Evolutionary conservation across 768 basidiomycete genomes (phyloP).

Genomic region (Gelatoporia subvermispora): DNA sequence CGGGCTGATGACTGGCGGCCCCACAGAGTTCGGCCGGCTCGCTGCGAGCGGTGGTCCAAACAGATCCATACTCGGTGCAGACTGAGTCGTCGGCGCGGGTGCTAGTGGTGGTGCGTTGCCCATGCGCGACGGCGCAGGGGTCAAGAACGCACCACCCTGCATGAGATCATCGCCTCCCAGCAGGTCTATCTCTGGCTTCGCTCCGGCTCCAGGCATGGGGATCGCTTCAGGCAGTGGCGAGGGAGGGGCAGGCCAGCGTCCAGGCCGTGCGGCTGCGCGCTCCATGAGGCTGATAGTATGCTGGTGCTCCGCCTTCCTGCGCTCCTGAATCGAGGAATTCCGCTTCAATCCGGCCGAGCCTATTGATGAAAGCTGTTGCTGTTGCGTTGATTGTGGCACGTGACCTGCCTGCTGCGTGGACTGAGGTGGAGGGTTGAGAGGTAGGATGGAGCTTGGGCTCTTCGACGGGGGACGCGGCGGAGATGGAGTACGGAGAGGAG

Average conservation of each 20-base stretch:
- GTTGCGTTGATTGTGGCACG: background rate
- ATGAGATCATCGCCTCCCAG: constrained; percentile 19
- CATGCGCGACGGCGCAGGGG: constrained; percentile 6
- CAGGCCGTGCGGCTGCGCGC: constrained; percentile 44
- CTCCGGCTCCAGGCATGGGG: constrained; percentile 18
- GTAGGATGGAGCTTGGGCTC: background rate
- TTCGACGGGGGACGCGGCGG: constrained; percentile 30
- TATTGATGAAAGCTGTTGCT: background rate
- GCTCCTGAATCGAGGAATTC: constrained; percentile 6
- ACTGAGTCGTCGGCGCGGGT: background rate
- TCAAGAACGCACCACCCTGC: constrained; percentile 23
- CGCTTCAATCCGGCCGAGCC: background rate
- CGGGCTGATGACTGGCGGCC: constrained; percentile 12
- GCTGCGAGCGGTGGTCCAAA: background rate
- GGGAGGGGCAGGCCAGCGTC: constrained; percentile 42
- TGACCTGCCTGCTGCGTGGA: background rate
- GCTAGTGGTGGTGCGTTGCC: background rate
- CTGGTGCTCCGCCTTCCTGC: constrained; percentile 41
- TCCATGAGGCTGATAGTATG: constrained; percentile 57
- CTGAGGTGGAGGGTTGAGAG: background rate
- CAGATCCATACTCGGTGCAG: no score
- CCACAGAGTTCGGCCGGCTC: background rate
- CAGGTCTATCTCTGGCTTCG: constrained; percentile 20
- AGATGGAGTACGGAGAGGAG: constrained; percentile 39
- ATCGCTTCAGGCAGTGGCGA: constrained; percentile 41